Conservation (phyloP, 495 filamentous ascomycete genomes). For the Aspergillus affinis region DNA sequence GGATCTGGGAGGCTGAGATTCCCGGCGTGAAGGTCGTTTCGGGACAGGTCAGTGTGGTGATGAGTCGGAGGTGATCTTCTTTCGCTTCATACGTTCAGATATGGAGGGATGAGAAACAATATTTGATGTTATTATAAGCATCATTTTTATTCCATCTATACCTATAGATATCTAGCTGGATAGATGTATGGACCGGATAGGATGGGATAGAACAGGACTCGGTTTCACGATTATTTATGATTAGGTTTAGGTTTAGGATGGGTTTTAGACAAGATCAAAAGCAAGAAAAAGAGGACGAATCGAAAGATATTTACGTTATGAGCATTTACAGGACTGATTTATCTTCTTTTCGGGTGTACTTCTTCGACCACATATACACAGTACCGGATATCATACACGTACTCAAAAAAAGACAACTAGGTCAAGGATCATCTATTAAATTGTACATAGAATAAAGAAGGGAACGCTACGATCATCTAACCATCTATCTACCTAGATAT, state of each 20-base stretch:
- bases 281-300: neutral
- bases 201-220: neutral
- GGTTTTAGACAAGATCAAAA: neutral
- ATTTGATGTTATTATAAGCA: no score
- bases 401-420: no score
- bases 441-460: neutral
- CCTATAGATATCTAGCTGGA: no score
- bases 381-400: no score
- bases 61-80: slow-evolving; percentile 34
- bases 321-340: no score
- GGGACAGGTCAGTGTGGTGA: slow-evolving; percentile 42
- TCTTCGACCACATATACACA: no score
- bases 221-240: slow-evolving; percentile 8
- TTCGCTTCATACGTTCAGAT: no score
- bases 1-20: slow-evolving; percentile 48
- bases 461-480: neutral
- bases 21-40: slow-evolving; percentile 44
- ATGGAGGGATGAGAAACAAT: no score
- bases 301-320: no score
- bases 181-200: no score
- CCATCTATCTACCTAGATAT: neutral
- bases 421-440: neutral
- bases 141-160: no score
- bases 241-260: neutral
- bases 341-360: no score